These are phyloP conservation scores for Neltuma alba DNA, from an alignment of 306 rosid species.

Conservation along the genomic window DNA sequence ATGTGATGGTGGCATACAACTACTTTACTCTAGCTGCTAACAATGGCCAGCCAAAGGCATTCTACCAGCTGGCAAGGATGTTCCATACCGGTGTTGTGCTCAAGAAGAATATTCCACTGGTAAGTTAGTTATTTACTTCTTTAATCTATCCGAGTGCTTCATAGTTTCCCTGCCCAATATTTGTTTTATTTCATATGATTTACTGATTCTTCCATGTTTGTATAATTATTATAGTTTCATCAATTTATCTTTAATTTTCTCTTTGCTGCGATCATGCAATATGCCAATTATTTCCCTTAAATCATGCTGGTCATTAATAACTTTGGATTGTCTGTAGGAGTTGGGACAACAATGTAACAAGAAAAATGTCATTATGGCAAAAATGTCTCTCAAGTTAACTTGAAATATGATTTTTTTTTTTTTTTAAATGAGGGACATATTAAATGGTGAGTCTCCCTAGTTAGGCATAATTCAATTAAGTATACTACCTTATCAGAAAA, in stretches of 20 bases:
- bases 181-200: not conserved
- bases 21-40: constrained; percentile 58
- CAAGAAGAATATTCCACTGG: constrained; percentile 59
- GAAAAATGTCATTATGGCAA: not conserved
- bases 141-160: not conserved
- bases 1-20: constrained; percentile 57
- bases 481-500: not conserved
- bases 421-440: constrained; percentile 9
- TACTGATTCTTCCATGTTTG: not conserved
- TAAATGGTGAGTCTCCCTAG: not conserved
- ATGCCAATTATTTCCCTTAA: not conserved
- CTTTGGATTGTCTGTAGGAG: not conserved
- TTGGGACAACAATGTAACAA: not conserved
- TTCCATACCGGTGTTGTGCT: constrained; percentile 62
- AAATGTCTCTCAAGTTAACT: not conserved
- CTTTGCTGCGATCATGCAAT: not conserved
- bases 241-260: not conserved
- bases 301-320: not conserved
- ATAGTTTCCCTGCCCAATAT: not conserved
- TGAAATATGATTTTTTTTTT: not conserved
- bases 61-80: constrained; percentile 80
- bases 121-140: constrained; percentile 22
- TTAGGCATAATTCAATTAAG: not conserved
- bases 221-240: not conserved
- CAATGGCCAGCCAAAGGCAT: constrained; percentile 72